Evolutionary conservation across 331 rosid species (phyloP).

Genomic region (Malus hybrid): DNA sequence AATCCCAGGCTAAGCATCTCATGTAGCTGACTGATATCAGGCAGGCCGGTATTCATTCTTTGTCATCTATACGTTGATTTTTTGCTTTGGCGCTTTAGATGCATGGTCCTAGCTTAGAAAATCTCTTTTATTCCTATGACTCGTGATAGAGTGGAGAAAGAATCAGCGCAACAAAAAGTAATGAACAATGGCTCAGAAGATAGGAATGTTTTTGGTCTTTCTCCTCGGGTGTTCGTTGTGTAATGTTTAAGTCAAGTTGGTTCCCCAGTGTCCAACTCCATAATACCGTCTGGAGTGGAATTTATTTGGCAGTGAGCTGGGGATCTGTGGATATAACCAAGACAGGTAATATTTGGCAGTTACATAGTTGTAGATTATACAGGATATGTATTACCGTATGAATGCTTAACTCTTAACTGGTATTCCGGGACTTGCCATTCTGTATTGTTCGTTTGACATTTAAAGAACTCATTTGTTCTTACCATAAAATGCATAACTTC

Average conservation of each 20-base stretch:
- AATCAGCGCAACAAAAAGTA: not conserved
- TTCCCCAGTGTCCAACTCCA: too few species aligned
- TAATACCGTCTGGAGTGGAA: not conserved
- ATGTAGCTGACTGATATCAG: not conserved
- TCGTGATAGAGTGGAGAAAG: not conserved
- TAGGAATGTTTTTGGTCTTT: not conserved
- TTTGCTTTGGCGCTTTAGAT: not conserved
- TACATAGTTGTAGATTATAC: too few species aligned
- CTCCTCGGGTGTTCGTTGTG: not conserved
- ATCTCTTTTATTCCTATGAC: not conserved
- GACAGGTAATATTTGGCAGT: too few species aligned
- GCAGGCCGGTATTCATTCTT: not conserved
- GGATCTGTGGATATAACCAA: too few species aligned
- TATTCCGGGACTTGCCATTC: not conserved
- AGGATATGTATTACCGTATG: not conserved
- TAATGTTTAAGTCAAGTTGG: not conserved
- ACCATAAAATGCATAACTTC: not conserved
- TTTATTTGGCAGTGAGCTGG: not conserved
- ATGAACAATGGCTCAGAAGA: not conserved
- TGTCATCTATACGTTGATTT: not conserved
- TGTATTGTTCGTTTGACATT: not conserved
- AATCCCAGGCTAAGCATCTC: not conserved
- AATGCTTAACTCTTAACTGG: not conserved
- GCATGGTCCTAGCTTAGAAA: not conserved
- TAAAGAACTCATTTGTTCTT: not conserved